Percentiles rank a stretch among this genome's conserved stretches.
Evolutionary conservation across 768 basidiomycete genomes (phyloP).

Genomic region (Trametes cinnabarina): DNA sequence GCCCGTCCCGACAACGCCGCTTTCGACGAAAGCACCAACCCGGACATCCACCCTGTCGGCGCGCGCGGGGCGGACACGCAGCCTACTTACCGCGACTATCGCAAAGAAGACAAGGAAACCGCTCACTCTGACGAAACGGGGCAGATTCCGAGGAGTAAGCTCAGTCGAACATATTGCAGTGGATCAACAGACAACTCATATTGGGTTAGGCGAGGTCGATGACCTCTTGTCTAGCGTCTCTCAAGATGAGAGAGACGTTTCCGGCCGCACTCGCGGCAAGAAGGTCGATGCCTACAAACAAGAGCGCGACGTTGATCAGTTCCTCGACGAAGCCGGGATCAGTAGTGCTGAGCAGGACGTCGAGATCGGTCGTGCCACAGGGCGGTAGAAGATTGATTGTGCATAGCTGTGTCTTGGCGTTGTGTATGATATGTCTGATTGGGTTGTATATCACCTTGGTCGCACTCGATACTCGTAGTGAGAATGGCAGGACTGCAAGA

Average conservation of each 20-base stretch:
- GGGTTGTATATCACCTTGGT: too few relatives aligned
- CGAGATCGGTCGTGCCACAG: constrained; percentile 21
- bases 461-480: too few relatives aligned
- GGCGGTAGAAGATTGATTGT: too few relatives aligned
- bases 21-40: constrained; percentile 19
- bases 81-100: constrained; percentile 19
- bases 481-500: too few relatives aligned
- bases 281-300: constrained; percentile 27
- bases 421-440: too few relatives aligned
- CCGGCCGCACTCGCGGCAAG: constrained; percentile 24
- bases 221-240: constrained; percentile 19
- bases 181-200: not conserved
- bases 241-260: constrained; percentile 19
- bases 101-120: constrained; percentile 24
- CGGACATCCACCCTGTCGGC: constrained; percentile 19
- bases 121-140: constrained; percentile 23
- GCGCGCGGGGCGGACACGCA: constrained; percentile 27
- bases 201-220: constrained; percentile 27
- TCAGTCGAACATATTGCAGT: too few relatives aligned
- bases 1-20: constrained; percentile 22
- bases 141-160: constrained; percentile 22
- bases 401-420: too few relatives aligned
- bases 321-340: constrained; percentile 17
- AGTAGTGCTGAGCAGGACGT: constrained; percentile 20
- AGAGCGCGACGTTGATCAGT: constrained; percentile 25